Conservation (phyloP, 768 basidiomycete genomes). For the Rhodotorula diobovata region DNA sequence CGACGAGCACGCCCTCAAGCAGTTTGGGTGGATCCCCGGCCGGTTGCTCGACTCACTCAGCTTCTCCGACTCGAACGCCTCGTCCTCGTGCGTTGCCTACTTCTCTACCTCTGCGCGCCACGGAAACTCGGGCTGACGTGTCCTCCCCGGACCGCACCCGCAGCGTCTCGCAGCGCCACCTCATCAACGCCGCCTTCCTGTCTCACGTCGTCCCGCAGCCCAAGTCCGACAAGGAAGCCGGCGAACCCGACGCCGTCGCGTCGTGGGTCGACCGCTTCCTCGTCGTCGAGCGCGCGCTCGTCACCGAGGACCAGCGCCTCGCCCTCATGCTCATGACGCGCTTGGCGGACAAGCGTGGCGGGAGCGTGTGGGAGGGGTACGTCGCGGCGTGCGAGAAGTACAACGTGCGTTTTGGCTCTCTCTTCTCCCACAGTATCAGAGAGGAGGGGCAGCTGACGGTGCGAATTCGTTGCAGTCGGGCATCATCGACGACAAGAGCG, state of each 20-base stretch:
- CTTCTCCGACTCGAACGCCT: not conserved
- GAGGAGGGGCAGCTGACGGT: not conserved
- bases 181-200: conserved; percentile 65
- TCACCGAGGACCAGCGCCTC: conserved; percentile 56
- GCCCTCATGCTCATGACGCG: conserved; percentile 61
- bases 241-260: conserved; percentile 54
- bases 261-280: conserved; percentile 82
- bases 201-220: conserved; percentile 81
- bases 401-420: conserved; percentile 59
- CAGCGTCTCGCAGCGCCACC: conserved; percentile 46
- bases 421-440: not conserved
- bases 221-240: conserved; percentile 50
- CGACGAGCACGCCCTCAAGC: conserved; percentile 63
- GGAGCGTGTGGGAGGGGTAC: conserved; percentile 65
- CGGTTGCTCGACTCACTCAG: conserved; percentile 57
- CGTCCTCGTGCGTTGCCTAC: not conserved
- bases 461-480: conserved; percentile 63
- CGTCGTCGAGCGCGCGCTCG: conserved; percentile 63
- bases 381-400: conserved; percentile 69
- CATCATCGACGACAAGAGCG: conserved; percentile 70
- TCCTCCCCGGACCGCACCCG: not conserved
- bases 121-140: not conserved
- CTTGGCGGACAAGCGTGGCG: conserved; percentile 62
- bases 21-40: conserved; percentile 91
- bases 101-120: too few relatives aligned